Evolutionary conservation across 1,284 basidiomycete genomes (phyloP), one percentile per base, ranked within the genome.

Genomic region (Apiotrichum gracile): DNA sequence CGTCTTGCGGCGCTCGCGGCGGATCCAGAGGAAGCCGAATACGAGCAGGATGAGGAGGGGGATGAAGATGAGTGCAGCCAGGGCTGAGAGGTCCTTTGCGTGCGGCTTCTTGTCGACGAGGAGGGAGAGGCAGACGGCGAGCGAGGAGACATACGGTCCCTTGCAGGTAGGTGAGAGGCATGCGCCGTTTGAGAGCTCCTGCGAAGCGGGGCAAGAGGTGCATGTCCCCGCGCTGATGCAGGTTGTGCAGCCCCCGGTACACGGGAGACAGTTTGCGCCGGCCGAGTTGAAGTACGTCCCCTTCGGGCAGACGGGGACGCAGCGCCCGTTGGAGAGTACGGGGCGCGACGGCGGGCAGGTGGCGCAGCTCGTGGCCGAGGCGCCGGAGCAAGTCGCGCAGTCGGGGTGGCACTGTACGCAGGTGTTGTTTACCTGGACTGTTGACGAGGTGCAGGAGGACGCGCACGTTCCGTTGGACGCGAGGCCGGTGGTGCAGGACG

Each of bases 381-480:
- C 55, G 5, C 60, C 46, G 12, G 67, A 65, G 55, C 77, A 78
- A 2, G 72, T 72, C 3, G 62, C 54, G 51, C 76, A 78, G 60
- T 75, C 73, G 0, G 69, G 62, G 19, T 74, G 72, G 53, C 77
- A 78, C 0, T 69, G 37, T 8, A 62, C 25, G 57, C 78, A 79
- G 5, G 66, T 65, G 1, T 58, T 59, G 51, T 69, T 68, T 13
- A 57, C 41, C 8, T 58, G 40, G 51, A 69, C 61, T 12, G 67
- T 70, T 7, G 60, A 58, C 16, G 59, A 14, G 0, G 76, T 75
- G 51, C 77, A 78, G 5, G 58, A 46, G 5, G 62, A n/a, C 9
- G 66, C 54, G 60, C 77, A 78, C 0, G 60, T 54, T 3, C 77
- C 77, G 25, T 63, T 57, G 16, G 61, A 60, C 9, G 74, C 66